These are phyloP conservation scores for Pseudogymnoascus sp. DNA, from an alignment of 2,329 filamentous ascomycete species.

Conservation along the genomic window DNA sequence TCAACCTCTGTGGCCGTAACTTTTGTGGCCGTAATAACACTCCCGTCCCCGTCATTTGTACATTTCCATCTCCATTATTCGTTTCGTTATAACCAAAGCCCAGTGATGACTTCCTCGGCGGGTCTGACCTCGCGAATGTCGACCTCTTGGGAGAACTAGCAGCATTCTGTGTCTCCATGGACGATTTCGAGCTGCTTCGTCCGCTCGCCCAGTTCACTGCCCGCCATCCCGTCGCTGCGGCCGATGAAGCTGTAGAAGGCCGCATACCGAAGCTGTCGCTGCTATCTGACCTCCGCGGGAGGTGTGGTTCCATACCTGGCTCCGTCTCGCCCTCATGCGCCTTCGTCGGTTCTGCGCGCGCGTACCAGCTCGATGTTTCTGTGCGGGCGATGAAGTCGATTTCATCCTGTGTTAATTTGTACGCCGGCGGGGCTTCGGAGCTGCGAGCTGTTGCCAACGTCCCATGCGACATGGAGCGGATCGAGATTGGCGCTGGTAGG, in stretches of 20 bases:
- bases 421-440: not conserved
- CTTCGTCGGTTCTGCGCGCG: not conserved
- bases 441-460: not conserved
- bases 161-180: not conserved
- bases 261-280: conserved; percentile 3
- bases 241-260: not conserved
- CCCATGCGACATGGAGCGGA: not conserved
- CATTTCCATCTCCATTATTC: not conserved
- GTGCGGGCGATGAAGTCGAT: conserved; percentile 4
- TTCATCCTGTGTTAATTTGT: conserved; percentile 1
- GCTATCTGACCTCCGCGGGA: not conserved
- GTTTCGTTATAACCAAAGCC: not conserved
- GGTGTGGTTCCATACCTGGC: not conserved
- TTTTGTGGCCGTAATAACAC: not conserved
- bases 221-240: not conserved
- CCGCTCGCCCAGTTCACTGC: not conserved
- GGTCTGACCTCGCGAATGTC: not conserved
- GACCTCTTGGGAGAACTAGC: not conserved
- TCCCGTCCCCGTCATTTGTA: not conserved
- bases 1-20: conserved; percentile 1
- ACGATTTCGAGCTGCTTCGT: not conserved
- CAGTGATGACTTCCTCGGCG: not conserved
- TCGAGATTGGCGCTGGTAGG: not conserved
- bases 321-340: not conserved
- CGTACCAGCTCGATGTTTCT: not conserved